Base-by-base conservation (phyloP, 441 rosid genomes). In the Adansonia madagascariensis region DNA sequence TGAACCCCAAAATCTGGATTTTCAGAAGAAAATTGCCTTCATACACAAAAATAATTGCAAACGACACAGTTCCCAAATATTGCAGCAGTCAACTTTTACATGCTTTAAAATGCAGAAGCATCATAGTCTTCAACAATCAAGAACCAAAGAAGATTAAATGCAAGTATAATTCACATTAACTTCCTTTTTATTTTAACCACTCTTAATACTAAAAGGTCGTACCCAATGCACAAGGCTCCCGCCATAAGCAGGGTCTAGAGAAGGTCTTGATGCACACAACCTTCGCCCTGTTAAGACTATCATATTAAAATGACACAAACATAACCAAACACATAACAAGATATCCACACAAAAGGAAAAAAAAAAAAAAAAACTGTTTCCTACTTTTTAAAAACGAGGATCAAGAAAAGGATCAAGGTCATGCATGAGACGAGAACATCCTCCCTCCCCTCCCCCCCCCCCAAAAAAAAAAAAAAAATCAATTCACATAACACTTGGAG, bases 61-160 rank as follows among this genome's bases (percentile, higher is more conserved):
- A 64, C 47, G 3, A 39, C 14, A 35, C 7, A 43, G 49, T 64
- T 55, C 69, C 69, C 69, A 64, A 64, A 35, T 35, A 35, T 35
- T 35, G 39, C 39, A 35, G 39, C 39, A 35, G 39, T 35, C 39
- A 35, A 64, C 20, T 39, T 64, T 35, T 41, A 8, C 52, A 65
- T 39, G 69, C 49, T 64, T 24, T 64, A 64, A 64, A 66, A 43
- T 66, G 50, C 2, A n/a, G 67, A 66, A 44, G 72, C 55, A 67
- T 67, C 72, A 18, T 8, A 46, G 20, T 44, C 15, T 46, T 46
- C 35, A 18, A 41, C 27, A 12, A n/a, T 41, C 20, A 11, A n/a
- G 49, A 64, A 64, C 46, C 69, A 17, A 63, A 63, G 68, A 55
- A 35, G 27, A 15, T 53, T 9, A 53, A 53, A 9, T n/a, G 62